These are phyloP conservation scores for Grosmannia huntii DNA, from an alignment of 2,329 filamentous ascomycete genomes.

Conservation along the genomic window DNA sequence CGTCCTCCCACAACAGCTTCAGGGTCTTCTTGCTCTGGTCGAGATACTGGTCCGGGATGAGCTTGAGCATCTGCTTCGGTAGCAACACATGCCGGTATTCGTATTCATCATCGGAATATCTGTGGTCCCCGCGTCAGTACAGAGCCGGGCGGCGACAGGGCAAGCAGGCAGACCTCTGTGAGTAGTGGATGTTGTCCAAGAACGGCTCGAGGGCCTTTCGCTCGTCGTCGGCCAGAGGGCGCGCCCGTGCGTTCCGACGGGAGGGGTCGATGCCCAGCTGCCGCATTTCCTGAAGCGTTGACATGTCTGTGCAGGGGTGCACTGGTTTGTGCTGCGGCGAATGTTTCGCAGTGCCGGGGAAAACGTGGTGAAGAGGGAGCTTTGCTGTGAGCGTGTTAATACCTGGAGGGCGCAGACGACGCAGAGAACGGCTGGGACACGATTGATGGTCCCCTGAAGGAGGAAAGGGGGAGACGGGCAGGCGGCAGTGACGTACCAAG, in stretches of 20 bases:
- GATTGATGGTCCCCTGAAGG: not conserved
- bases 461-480: not conserved
- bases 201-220: conserved; percentile 79
- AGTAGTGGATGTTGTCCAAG: conserved; percentile 91
- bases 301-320: conserved; percentile 3
- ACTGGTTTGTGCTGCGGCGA: not conserved
- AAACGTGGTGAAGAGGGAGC: not conserved
- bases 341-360: not conserved
- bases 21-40: conserved; percentile 68
- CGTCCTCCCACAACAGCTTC: conserved; percentile 95
- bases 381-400: not conserved
- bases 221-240: conserved; percentile 69
- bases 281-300: conserved; percentile 12
- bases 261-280: conserved; percentile 61
- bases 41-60: conserved; percentile 66
- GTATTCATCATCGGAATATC: conserved; percentile 84
- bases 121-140: conserved; percentile 22
- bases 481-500: not conserved
- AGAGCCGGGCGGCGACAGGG: not conserved
- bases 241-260: conserved; percentile 76
- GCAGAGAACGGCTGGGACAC: not conserved
- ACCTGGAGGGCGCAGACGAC: not conserved
- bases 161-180: conserved; percentile 21
- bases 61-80: conserved; percentile 96
- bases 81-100: conserved; percentile 98